phyloP scores from a whole-genome alignment of 805 yeast genomes.

The Metschnikowia baotianmanensis region DNA sequence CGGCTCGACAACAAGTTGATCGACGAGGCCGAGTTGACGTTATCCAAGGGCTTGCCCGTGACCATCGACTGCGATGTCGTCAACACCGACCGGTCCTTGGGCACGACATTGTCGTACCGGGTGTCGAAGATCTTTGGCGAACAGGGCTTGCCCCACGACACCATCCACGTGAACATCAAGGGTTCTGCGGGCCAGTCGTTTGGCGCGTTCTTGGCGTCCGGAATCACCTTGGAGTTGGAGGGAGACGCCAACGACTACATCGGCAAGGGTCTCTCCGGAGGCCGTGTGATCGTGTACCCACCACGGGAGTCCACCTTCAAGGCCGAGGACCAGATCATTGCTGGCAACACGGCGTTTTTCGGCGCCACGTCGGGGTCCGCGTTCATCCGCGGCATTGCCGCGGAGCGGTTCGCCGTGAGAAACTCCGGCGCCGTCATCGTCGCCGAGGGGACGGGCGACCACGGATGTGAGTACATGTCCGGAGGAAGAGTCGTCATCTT shows the following conservation, averaged over 20 bases:
- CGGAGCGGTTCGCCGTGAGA: constrained; percentile 97
- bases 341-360: constrained; percentile 96
- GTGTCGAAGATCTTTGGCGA: constrained; percentile 93
- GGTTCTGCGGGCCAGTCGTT: constrained; percentile 99
- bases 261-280: constrained; percentile 97
- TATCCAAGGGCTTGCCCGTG: constrained; percentile 94
- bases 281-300: constrained; percentile 88
- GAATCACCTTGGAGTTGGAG: constrained; percentile 90
- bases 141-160: constrained; percentile 90
- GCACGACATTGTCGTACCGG: constrained; percentile 91
- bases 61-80: constrained; percentile 90
- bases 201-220: constrained; percentile 96
- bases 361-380: constrained; percentile 97
- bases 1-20: constrained; percentile 93
- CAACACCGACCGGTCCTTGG: constrained; percentile 95
- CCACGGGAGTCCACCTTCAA: constrained; percentile 80
- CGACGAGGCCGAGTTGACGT: constrained; percentile 93
- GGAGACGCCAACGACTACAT: constrained; percentile 99
- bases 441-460: constrained; percentile 96
- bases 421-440: constrained; percentile 98
- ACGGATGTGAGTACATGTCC: constrained; percentile 99
- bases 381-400: constrained; percentile 94
- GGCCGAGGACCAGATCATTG: constrained; percentile 93
- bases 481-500: constrained; percentile 96
- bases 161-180: constrained; percentile 84